Conservation (phyloP, 441 rosid genomes). For the Jatropha podagrica region DNA sequence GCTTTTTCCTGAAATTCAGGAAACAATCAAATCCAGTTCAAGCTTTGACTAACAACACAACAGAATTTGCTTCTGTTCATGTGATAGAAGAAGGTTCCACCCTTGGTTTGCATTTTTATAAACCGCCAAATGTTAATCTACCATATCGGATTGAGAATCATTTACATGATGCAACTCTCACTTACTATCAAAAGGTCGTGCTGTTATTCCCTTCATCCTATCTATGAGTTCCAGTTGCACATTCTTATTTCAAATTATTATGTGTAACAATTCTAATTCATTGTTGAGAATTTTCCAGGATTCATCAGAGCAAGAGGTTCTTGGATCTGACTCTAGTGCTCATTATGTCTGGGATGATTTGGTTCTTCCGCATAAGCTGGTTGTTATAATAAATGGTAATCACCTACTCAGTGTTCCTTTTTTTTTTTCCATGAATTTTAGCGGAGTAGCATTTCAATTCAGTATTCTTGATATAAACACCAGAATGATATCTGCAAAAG, state of each 20-base stretch:
- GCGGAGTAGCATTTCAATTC: neutral
- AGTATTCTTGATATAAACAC: neutral
- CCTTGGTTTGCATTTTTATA: conserved; percentile 73
- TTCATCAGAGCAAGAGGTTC: conserved; percentile 77
- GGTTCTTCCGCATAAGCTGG: conserved; percentile 86
- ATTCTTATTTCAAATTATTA: conserved; percentile 9
- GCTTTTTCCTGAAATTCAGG: conserved; percentile 85
- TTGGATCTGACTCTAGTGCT: conserved; percentile 62
- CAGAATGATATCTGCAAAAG: neutral
- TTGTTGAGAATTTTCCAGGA: conserved; percentile 50
- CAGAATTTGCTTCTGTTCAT: conserved; percentile 75
- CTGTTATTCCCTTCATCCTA: conserved; percentile 22
- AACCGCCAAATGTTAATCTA: conserved; percentile 64
- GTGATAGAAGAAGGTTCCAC: conserved; percentile 89
- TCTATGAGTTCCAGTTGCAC: conserved; percentile 20
- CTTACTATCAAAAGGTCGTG: conserved; percentile 91
- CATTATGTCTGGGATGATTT: conserved; percentile 95
- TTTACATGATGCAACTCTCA: conserved; percentile 61
- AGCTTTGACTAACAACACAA: conserved; percentile 27
- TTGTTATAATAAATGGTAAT: conserved; percentile 76
- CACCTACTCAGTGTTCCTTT: neutral
- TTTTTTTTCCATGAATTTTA: neutral
- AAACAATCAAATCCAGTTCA: conserved; percentile 55
- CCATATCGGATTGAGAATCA: conserved; percentile 93
- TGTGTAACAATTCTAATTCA: conserved; percentile 19